Conservation (phyloP, 768 basidiomycete species). For the Termitomyces sp. region DNA sequence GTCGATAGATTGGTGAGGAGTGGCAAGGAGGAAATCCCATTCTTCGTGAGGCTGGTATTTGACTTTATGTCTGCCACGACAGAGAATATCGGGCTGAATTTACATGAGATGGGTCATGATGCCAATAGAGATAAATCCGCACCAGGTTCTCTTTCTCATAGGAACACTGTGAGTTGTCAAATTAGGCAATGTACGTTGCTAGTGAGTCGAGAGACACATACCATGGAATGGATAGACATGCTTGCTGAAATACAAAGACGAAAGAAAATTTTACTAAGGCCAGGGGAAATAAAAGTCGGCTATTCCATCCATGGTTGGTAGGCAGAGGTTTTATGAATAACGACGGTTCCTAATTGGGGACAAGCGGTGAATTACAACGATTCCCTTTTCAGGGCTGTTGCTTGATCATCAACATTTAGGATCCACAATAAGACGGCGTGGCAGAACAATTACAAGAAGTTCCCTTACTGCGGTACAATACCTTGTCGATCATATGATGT, state of each 20-base stretch:
- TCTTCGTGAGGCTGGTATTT: slow-evolving; percentile 55
- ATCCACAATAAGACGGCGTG: not conserved
- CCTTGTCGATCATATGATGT: not conserved
- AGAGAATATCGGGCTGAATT: slow-evolving; percentile 19
- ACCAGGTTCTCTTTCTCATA: slow-evolving; percentile 16
- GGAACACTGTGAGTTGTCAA: slow-evolving; percentile 10
- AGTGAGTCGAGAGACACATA: slow-evolving; percentile 17
- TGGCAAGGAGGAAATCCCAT: slow-evolving; percentile 62
- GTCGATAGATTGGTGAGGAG: slow-evolving; percentile 49
- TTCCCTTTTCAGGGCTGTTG: slow-evolving; percentile 21
- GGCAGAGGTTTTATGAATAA: slow-evolving; percentile 11
- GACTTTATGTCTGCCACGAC: slow-evolving; percentile 54
- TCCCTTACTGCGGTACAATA: not conserved
- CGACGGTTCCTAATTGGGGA: slow-evolving; percentile 20
- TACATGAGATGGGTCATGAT: not conserved
- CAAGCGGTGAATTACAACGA: slow-evolving; percentile 26
- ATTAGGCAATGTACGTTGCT: slow-evolving; percentile 2
- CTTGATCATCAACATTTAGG: slow-evolving; percentile 4
- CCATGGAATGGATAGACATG: slow-evolving; percentile 35
- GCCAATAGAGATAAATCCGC: not conserved
- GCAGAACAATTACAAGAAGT: not conserved
- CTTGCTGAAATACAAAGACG: not conserved
- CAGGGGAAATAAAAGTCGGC: not conserved
- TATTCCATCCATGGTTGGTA: slow-evolving; percentile 4
- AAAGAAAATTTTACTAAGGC: not conserved